Conservation (phyloP, 805 yeast species). For the Sporopachydermia quercuum region DNA sequence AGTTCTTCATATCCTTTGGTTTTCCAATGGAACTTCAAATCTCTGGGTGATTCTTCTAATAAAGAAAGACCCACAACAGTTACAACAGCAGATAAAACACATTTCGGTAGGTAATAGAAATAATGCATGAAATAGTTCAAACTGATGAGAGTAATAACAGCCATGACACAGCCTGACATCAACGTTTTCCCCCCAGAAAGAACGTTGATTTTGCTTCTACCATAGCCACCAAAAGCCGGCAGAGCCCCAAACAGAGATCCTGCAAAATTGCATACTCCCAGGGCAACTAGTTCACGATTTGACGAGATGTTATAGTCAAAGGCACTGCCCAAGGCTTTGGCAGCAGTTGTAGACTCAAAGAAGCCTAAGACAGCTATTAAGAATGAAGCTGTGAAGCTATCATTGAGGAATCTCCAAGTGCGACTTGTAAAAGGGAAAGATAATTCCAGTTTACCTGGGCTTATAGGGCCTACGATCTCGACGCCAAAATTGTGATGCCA, state of each 20-base stretch:
- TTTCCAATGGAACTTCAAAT: conserved; percentile 54
- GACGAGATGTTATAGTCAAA: conserved; percentile 53
- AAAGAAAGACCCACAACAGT: conserved; percentile 63
- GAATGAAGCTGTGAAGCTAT: conserved; percentile 52
- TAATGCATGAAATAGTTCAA: conserved; percentile 42
- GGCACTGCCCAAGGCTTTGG: conserved; percentile 68
- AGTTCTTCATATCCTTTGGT: conserved; percentile 71
- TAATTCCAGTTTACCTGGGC: conserved; percentile 33
- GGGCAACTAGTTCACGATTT: conserved; percentile 81
- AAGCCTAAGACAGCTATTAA: conserved; percentile 78
- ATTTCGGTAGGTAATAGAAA: conserved; percentile 62
- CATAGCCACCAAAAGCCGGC: conserved; percentile 94
- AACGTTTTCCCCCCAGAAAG: conserved; percentile 81
- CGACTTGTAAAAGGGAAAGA: conserved; percentile 41
- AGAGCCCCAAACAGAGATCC: conserved; percentile 45
- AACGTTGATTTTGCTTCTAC: conserved; percentile 80
- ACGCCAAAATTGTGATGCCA: conserved; percentile 41
- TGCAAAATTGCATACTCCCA: conserved; percentile 60
- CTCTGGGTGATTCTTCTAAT: conserved; percentile 75
- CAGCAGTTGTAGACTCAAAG: conserved; percentile 87
- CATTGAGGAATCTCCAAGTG: conserved; percentile 33
- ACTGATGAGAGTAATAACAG: conserved; percentile 54
- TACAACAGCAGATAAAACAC: conserved; percentile 69
- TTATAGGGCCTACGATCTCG: conserved; percentile 54
- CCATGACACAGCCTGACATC: conserved; percentile 71